Percentiles rank a stretch among this genome's conserved stretches.
Evolutionary conservation across 768 basidiomycete genomes (phyloP).

Genomic region (Boletus bicolor): DNA sequence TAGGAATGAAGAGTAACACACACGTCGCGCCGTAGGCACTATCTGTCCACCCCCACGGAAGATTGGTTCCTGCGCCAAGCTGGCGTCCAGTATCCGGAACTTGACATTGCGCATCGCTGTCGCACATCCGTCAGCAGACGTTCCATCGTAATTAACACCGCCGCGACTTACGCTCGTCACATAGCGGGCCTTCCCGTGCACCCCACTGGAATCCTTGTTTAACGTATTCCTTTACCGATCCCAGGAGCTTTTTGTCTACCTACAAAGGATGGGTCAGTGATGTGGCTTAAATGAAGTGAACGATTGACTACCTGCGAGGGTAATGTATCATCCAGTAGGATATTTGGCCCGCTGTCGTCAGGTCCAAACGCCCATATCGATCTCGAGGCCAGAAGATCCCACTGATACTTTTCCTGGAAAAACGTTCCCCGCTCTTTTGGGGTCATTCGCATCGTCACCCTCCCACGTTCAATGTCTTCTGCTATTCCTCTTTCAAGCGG

Average conservation of each 20-base stretch:
- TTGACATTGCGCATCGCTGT: slow-evolving; percentile 98
- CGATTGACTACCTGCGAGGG: slow-evolving; percentile 72
- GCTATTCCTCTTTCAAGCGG: slow-evolving; percentile 94
- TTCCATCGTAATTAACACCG: neutral
- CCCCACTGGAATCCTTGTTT: slow-evolving; percentile 99
- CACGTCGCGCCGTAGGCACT: slow-evolving; percentile 96
- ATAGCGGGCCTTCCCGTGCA: slow-evolving; percentile 93
- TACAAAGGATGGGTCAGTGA: slow-evolving; percentile 27
- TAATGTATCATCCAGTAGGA: slow-evolving; percentile 91
- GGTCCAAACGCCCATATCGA: slow-evolving; percentile 99
- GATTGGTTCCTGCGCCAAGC: slow-evolving; percentile 91
- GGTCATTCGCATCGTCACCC: slow-evolving; percentile 92
- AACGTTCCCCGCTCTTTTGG: slow-evolving; percentile 93
- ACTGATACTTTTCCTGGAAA: slow-evolving; percentile 96
- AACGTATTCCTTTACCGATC: slow-evolving; percentile 88
- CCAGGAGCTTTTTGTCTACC: slow-evolving; percentile 92
- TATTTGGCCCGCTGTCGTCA: slow-evolving; percentile 91
- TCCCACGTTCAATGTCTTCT: slow-evolving; percentile 92
- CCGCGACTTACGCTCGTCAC: slow-evolving; percentile 90
- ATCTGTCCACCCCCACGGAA: slow-evolving; percentile 98
- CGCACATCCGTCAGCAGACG: neutral
- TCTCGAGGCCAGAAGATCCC: slow-evolving; percentile 95
- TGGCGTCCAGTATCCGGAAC: slow-evolving; percentile 92
- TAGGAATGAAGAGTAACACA: slow-evolving; percentile 98
- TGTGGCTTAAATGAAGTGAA: neutral